Evolutionary conservation across 352 stramenopile species (phyloP).

Genomic region (Elongisporangium anandrum): DNA sequence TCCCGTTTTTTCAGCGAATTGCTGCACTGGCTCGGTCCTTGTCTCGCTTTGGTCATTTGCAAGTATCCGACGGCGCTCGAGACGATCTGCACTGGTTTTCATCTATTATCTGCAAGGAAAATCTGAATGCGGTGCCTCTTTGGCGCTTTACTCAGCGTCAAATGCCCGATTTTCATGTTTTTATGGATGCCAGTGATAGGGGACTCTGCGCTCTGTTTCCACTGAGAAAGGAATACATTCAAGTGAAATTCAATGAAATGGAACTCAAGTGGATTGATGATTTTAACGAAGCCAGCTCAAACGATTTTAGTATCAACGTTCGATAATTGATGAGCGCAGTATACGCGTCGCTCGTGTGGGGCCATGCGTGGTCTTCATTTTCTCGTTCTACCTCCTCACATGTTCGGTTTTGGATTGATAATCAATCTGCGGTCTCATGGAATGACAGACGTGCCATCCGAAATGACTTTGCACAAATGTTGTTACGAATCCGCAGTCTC

Average conservation of each 20-base stretch:
- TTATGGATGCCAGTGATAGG: slow-evolving; percentile 6
- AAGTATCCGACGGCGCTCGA: not conserved
- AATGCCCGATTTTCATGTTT: not conserved
- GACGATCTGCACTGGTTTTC: slow-evolving; percentile 10
- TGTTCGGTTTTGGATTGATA: slow-evolving; percentile 13
- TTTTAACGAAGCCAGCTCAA: not conserved
- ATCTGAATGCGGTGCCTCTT: slow-evolving; percentile 4
- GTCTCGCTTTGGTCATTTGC: not conserved
- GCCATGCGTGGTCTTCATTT: not conserved
- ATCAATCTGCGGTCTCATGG: slow-evolving; percentile 7
- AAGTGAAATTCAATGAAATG: slow-evolving; percentile 1
- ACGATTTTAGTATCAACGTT: slow-evolving; percentile 7
- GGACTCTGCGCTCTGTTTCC: slow-evolving; percentile 6
- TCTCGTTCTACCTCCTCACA: not conserved
- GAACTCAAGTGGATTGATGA: not conserved
- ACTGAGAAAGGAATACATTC: not conserved
- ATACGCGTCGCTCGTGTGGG: slow-evolving; percentile 9
- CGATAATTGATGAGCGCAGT: slow-evolving; percentile 9
- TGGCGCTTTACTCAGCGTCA: not conserved
- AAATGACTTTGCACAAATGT: slow-evolving; percentile 7
- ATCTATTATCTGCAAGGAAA: not conserved
- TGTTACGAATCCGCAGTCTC: slow-evolving; percentile 6
- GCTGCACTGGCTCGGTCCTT: not conserved
- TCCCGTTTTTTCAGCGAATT: slow-evolving; percentile 7
- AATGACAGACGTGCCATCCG: slow-evolving; percentile 6